These are phyloP conservation scores for Aureobasidium musti DNA, from an alignment of 2,329 filamentous ascomycete species.

Conservation along the genomic window DNA sequence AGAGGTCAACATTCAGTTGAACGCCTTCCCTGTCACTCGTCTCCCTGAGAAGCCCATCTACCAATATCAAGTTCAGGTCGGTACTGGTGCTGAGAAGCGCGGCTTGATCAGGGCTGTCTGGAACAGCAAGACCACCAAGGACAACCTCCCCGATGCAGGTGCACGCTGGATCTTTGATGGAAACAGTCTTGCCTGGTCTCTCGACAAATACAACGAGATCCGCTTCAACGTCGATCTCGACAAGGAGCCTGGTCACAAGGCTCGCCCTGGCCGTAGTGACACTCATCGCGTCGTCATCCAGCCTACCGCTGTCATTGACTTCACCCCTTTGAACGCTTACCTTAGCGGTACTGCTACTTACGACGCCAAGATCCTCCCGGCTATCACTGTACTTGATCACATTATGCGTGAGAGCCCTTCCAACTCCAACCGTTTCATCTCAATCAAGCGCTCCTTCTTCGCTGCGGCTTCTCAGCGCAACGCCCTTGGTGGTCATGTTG, in stretches of 20 bases:
- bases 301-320: constrained; percentile 64
- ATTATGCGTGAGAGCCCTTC: constrained; percentile 78
- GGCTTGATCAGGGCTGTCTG: constrained; percentile 75
- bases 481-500: constrained; percentile 65
- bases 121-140: constrained; percentile 63
- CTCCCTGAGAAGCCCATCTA: constrained; percentile 65
- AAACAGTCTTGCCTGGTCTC: constrained; percentile 80
- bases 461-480: constrained; percentile 50
- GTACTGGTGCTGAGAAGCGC: constrained; percentile 63
- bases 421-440: constrained; percentile 62
- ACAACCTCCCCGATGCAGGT: constrained; percentile 55
- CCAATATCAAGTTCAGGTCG: constrained; percentile 76
- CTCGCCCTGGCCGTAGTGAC: constrained; percentile 45
- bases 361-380: constrained; percentile 70
- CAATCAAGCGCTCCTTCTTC: constrained; percentile 85
- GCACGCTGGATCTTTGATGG: constrained; percentile 75
- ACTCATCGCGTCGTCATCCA: constrained; percentile 63
- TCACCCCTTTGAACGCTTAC: constrained; percentile 67
- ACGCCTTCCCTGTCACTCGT: constrained; percentile 69
- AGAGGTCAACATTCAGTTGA: constrained; percentile 56
- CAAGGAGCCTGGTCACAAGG: constrained; percentile 54
- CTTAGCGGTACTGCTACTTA: constrained; percentile 62
- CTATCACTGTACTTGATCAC: constrained; percentile 90
- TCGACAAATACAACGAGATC: constrained; percentile 44
- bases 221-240: constrained; percentile 67